Evolutionary conservation across 805 yeast species (phyloP).

Genomic region (Tetrapisispora arboricola): DNA sequence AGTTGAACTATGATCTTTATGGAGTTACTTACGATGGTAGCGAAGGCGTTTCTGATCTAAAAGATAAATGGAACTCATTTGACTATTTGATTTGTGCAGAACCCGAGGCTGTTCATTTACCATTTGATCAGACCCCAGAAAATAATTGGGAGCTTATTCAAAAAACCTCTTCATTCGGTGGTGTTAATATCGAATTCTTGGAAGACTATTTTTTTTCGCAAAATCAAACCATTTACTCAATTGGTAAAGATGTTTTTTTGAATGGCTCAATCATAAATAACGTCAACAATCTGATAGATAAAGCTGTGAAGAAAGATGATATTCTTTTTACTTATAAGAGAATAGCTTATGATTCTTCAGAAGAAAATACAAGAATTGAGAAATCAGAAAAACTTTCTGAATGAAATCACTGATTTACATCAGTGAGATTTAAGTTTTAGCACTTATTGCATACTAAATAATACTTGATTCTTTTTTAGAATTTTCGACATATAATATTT

Average conservation of each 20-base stretch:
- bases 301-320: background rate
- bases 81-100: constrained; percentile 39
- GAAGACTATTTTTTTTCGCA: background rate
- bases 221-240: background rate
- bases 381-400: background rate
- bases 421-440: no score
- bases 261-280: background rate
- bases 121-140: constrained; percentile 17
- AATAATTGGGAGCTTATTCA: constrained; percentile 37
- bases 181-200: background rate
- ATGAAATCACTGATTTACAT: background rate
- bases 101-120: constrained; percentile 9
- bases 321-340: constrained; percentile 3
- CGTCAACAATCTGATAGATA: background rate
- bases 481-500: no score
- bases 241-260: background rate
- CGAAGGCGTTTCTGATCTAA: constrained; percentile 39
- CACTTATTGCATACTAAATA: no score
- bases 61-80: constrained; percentile 36
- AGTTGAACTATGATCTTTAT: constrained; percentile 34
- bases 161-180: constrained; percentile 30
- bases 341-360: background rate
- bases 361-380: background rate
- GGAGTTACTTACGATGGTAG: constrained; percentile 60
- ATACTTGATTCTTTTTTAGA: no score